Evolutionary conservation across 495 filamentous ascomycete species (phyloP).

Genomic region (Polyplosphaeria fusca): DNA sequence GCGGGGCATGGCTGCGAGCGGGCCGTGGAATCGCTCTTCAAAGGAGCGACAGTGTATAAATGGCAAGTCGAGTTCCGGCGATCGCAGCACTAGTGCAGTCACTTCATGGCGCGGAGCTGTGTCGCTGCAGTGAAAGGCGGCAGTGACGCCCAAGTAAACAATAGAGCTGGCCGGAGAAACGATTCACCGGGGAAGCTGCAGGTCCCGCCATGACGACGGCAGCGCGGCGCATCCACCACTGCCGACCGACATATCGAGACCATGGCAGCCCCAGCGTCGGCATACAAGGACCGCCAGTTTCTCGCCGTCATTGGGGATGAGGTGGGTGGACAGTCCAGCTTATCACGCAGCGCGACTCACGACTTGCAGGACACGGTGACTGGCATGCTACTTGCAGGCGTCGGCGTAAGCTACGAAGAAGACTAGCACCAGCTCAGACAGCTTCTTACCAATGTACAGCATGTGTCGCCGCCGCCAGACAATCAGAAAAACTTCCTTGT

Average conservation of each 20-base stretch:
- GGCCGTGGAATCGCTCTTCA: too few relatives aligned
- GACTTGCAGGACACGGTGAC: conserved; percentile 88
- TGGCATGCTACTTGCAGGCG: conserved; percentile 86
- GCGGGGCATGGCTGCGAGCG: conserved; percentile 59
- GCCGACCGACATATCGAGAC: conserved; percentile 2
- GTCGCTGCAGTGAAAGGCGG: neutral
- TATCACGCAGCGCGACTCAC: too few relatives aligned
- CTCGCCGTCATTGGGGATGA: conserved; percentile 97
- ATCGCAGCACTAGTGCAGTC: too few relatives aligned
- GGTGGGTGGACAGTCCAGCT: conserved; percentile 56
- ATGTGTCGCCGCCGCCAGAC: conserved; percentile 75
- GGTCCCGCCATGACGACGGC: conserved; percentile 5
- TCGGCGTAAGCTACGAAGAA: conserved; percentile 67
- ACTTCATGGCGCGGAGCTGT: conserved; percentile 15
- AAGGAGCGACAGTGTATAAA: too few relatives aligned
- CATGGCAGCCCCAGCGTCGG: conserved; percentile 50
- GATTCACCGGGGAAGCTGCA: neutral
- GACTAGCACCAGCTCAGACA: too few relatives aligned
- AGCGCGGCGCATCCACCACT: neutral
- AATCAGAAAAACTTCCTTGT: conserved; percentile 96
- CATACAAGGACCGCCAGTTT: conserved; percentile 88
- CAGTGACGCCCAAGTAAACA: neutral
- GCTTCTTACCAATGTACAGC: conserved; percentile 49
- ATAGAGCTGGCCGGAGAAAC: neutral
- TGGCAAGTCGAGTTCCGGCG: too few relatives aligned